Evolutionary conservation across 2,329 filamentous ascomycete species (phyloP).

Genomic region (Colletotrichum ledebouriae): DNA sequence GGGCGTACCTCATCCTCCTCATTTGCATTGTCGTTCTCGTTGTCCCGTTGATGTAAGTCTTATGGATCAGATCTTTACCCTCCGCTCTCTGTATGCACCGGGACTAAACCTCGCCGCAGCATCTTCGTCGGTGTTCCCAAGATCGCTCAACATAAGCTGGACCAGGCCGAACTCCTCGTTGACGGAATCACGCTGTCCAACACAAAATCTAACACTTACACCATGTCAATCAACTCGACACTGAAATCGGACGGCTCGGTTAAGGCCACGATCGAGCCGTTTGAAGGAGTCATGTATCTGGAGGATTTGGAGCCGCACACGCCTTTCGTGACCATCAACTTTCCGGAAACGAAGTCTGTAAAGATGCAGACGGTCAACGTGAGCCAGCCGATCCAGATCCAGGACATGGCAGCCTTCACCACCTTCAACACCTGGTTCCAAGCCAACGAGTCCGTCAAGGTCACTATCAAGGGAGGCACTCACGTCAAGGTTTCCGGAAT

Average conservation of each 20-base stretch:
- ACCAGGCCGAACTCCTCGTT: constrained; percentile 65
- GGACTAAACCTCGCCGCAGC: constrained; percentile 51
- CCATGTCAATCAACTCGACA: constrained; percentile 68
- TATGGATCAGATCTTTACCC: background rate
- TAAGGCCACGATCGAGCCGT: constrained; percentile 64
- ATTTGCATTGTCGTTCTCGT: constrained; percentile 65
- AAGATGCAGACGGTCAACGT: constrained; percentile 66
- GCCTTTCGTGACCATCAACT: constrained; percentile 64
- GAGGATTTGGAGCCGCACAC: constrained; percentile 61
- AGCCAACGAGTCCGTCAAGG: constrained; percentile 61
- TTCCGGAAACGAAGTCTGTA: constrained; percentile 65
- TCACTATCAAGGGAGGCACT: constrained; percentile 67
- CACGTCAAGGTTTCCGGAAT: constrained; percentile 65
- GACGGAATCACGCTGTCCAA: constrained; percentile 64
- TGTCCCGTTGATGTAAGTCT: constrained; percentile 71
- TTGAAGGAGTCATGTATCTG: constrained; percentile 68
- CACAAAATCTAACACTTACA: constrained; percentile 59
- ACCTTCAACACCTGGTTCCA: constrained; percentile 69
- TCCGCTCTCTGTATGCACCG: background rate
- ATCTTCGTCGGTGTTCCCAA: constrained; percentile 69
- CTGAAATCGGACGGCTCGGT: constrained; percentile 65
- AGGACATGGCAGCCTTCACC: constrained; percentile 63
- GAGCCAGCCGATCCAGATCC: constrained; percentile 62
- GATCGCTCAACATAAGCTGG: constrained; percentile 69
- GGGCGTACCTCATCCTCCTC: constrained; percentile 68